Evolutionary conservation across 768 basidiomycete genomes (phyloP).

Genomic region (Ramaria sp.): DNA sequence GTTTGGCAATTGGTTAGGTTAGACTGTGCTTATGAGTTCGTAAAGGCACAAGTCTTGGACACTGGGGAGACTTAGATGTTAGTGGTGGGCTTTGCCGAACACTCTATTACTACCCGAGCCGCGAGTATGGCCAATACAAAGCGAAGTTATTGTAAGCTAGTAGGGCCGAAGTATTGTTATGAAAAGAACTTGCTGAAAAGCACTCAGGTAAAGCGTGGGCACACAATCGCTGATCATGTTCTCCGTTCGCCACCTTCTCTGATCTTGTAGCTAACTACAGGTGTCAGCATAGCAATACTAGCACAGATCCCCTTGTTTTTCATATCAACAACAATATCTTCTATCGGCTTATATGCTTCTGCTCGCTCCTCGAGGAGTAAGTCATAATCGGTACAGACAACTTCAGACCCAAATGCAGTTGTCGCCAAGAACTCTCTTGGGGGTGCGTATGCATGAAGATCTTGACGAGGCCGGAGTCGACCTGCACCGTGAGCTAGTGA

Average conservation of each 20-base stretch:
- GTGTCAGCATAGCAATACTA: conserved; percentile 22
- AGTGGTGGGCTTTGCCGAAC: too few relatives aligned
- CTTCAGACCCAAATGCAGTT: conserved; percentile 25
- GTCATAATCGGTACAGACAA: conserved; percentile 25
- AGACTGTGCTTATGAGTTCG: too few relatives aligned
- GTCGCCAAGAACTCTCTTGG: conserved; percentile 21
- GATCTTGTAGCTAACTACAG: conserved; percentile 29
- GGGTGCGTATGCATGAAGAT: conserved; percentile 20
- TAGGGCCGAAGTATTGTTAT: too few relatives aligned
- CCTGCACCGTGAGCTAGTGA: conserved; percentile 32
- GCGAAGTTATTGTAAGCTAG: too few relatives aligned
- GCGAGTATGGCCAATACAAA: too few relatives aligned
- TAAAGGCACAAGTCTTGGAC: too few relatives aligned
- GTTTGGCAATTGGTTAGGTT: too few relatives aligned
- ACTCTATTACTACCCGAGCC: too few relatives aligned
- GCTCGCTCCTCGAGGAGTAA: conserved; percentile 29
- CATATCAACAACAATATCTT: conserved; percentile 27
- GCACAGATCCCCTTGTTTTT: conserved; percentile 19
- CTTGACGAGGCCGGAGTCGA: conserved; percentile 23
- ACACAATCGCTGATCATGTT: too few relatives aligned
- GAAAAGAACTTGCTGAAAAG: too few relatives aligned
- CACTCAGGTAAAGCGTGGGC: too few relatives aligned
- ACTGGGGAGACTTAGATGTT: too few relatives aligned
- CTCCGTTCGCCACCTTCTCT: conserved; percentile 11
- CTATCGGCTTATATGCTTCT: conserved; percentile 28